Evolutionary conservation across 768 basidiomycete species (phyloP), one percentile per base, ranked within the genome.

Genomic region (Tremella fuciformis): DNA sequence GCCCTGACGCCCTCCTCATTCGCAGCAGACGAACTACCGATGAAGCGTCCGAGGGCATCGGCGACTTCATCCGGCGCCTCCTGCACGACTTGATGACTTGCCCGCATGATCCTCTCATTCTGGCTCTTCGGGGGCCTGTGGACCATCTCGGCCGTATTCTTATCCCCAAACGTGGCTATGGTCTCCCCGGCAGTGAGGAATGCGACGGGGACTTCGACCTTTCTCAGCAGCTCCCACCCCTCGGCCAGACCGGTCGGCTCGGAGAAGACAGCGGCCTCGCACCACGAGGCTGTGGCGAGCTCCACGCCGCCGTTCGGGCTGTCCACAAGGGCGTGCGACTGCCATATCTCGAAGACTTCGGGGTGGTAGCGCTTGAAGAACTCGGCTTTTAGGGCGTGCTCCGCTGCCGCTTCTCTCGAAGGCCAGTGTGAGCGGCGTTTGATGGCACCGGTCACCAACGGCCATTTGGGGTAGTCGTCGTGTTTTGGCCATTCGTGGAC

Each of bases 31-130:
- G 62, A 19, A 54, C 55, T 40, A 21, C 66, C 67, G 42, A 70
- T 15, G 39, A 70, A 65, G 13, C 66, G 18, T 57, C 61, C 60
- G 39, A 73, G 51, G 41, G 65, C 58, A 44, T 70, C 58, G 13
- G 66, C 71, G 9, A 70, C 19, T 34, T 63, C 60, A 3, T 65
- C 66, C 1, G 71, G 71, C 38, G 58, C 62, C 55, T 73, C 71
- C 34, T 73, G 71, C 9, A 66, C 59, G n/a, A 72, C 50, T 67
- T 69, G 57, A 66, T 74, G 72, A 21, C 72, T 62, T 2, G 67
- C 59, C 37, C 58, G 61, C 42, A 59, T 65, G 34, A 71, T 52
- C 37, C 66, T 57, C 51, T 69, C 65, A 46, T 73, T 70, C 24
- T 50, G 56, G 7, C 57, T 51, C 8, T 22, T 46, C 15, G 49